Evolutionary conservation across 495 filamentous ascomycete genomes (phyloP), one percentile per base, ranked within the genome.

Genomic region (Hypoxylon fragiforme): DNA sequence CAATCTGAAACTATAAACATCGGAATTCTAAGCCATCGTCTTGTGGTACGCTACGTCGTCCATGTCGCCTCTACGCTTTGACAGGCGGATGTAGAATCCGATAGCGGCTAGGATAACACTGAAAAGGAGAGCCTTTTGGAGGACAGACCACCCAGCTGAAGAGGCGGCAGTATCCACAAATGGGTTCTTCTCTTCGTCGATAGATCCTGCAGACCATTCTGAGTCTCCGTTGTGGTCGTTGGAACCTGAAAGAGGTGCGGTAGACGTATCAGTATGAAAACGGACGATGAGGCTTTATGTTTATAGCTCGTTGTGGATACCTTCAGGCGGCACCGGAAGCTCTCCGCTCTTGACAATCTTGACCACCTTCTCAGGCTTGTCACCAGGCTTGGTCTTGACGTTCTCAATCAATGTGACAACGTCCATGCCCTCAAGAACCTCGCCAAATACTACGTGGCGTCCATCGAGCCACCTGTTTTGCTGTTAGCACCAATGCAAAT

Each of bases 261-360:
- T 60, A 50, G 50, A 65, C 42, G 63, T 58, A 66, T 66, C 65
- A 68, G 66, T 63, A 51, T 63, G 60, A 62, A 61, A 46, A 55
- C 61, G 47, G 13, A 58, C 26, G 13, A 39, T 45, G 45, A 51
- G 22, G 34, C 35, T 44, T 48, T 32, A 31, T 55, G 62, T 79
- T 81, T 90, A 97, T 73, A 97, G 89, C 74, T 97, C 94, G 74
- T 86, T 85, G 73, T 95, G 89, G 81, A 89, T 97, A 98, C 94
- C 94, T 98, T 97, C 91, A 71, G 85, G 74, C 64, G 90, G 87
- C 60, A 92, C 79, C 72, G 83, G 78, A 44, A 97, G 77, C 81
- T 98, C 95, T 64, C 94, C 94, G 72, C 90, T 92, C 85, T 97
- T 95, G 43, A 72, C 84, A 65, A 98, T 95, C 83, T 89, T 96